phyloP scores from a whole-genome alignment of 805 yeast genomes.

The Ogataea corticis region DNA sequence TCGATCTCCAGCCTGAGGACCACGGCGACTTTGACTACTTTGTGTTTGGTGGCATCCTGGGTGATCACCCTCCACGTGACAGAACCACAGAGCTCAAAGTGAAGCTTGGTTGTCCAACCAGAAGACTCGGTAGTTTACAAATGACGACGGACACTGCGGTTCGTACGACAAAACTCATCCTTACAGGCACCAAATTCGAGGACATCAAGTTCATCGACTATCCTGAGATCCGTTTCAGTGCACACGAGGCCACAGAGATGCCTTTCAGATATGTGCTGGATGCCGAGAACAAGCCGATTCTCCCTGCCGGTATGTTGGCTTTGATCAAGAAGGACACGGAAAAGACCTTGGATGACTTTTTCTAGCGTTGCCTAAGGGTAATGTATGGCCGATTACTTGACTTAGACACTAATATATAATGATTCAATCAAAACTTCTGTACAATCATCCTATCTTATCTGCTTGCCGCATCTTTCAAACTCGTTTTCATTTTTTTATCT shows the following conservation, averaged over 20 bases:
- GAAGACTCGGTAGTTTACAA: constrained; percentile 83
- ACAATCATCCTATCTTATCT: neutral
- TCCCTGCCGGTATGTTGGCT: constrained; percentile 90
- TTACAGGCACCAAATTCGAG: constrained; percentile 62
- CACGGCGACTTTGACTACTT: constrained; percentile 71
- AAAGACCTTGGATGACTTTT: constrained; percentile 73
- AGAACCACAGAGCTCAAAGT: constrained; percentile 85
- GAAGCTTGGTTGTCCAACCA: constrained; percentile 82
- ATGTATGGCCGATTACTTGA: no score
- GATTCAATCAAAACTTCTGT: no score
- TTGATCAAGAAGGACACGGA: constrained; percentile 84
- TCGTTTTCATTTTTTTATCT: no score
- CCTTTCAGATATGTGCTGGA: constrained; percentile 89
- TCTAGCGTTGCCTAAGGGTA: constrained; percentile 32
- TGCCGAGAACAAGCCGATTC: constrained; percentile 64
- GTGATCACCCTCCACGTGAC: constrained; percentile 91
- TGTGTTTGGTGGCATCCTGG: constrained; percentile 94
- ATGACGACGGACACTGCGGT: constrained; percentile 99
- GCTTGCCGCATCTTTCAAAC: no score
- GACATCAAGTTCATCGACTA: constrained; percentile 84
- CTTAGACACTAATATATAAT: no score
- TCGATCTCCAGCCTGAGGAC: constrained; percentile 75
- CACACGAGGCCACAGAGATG: constrained; percentile 94
- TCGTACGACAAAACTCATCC: constrained; percentile 80
- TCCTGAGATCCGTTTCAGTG: constrained; percentile 88